These are phyloP conservation scores for Populus deltoides DNA, from an alignment of 345 rosid genomes.

Conservation along the genomic window DNA sequence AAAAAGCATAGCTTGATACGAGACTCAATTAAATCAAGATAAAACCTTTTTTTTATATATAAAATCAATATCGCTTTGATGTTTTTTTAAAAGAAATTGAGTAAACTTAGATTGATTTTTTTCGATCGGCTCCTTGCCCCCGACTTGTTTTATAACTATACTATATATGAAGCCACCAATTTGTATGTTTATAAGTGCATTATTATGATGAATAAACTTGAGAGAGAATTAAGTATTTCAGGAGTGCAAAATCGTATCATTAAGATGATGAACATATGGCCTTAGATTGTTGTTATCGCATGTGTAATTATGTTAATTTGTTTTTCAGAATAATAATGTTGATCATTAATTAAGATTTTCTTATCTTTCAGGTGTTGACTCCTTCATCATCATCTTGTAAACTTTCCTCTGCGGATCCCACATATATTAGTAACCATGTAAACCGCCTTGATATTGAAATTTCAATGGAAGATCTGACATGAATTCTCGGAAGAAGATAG, in stretches of 20 bases:
- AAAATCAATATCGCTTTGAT: too few species aligned
- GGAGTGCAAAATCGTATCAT: neutral
- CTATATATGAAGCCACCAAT: too few species aligned
- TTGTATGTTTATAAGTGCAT: too few species aligned
- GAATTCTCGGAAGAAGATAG: neutral
- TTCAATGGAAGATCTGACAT: neutral
- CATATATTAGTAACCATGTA: neutral
- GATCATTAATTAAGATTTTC: too few species aligned
- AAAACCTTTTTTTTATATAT: too few species aligned
- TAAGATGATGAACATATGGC: neutral
- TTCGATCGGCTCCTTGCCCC: too few species aligned
- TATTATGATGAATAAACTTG: neutral
- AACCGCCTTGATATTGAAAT: neutral
- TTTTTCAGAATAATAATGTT: neutral
- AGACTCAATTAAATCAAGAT: too few species aligned
- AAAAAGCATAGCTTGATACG: too few species aligned
- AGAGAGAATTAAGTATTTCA: too few species aligned
- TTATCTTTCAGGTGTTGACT: neutral
- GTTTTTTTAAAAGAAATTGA: accelerated
- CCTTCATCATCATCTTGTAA: neutral
- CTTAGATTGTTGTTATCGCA: too few species aligned
- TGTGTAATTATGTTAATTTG: neutral
- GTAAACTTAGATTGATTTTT: too few species aligned
- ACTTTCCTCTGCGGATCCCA: neutral
- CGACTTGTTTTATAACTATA: too few species aligned